A percentile compares a stretch with the other conserved stretches of the same genome.
Conservation (phyloP, 169 alveolate species). For the Eimeria necatrix region DNA sequence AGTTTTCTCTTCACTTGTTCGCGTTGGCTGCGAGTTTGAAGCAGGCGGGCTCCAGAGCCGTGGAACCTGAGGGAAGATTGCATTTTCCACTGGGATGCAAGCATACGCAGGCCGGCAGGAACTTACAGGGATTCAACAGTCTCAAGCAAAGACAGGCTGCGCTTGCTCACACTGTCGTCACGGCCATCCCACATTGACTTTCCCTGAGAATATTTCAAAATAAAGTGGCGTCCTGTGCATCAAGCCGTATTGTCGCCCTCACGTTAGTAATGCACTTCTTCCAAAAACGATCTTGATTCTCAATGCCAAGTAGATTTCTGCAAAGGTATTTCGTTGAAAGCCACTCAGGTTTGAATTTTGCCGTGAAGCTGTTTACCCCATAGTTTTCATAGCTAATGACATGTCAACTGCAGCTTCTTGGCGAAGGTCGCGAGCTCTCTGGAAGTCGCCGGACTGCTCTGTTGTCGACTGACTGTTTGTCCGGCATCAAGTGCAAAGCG, state of each 20-base stretch:
- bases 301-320: constrained; percentile 75
- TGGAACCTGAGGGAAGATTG: constrained; percentile 29
- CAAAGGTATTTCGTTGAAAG: not conserved
- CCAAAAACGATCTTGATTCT: constrained; percentile 65
- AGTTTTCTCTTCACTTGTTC: constrained; percentile 68
- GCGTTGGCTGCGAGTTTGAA: constrained; percentile 76
- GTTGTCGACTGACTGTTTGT: not conserved
- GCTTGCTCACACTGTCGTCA: constrained; percentile 74
- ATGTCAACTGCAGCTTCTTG: constrained; percentile 76
- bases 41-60: constrained; percentile 71
- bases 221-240: not conserved
- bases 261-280: constrained; percentile 60
- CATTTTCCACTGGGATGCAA: not conserved
- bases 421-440: constrained; percentile 69
- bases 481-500: not conserved
- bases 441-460: constrained; percentile 77
- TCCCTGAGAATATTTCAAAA: not conserved
- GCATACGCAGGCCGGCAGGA: not conserved
- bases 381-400: constrained; percentile 76
- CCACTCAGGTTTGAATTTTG: not conserved
- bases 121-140: constrained; percentile 70
- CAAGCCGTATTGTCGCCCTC: not conserved
- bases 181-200: constrained; percentile 63
- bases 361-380: constrained; percentile 51
- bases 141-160: constrained; percentile 60